Evolutionary conservation across 225 moss, liverwort and hornwort species (phyloP).

Genomic region (Physcomitrium patens): DNA sequence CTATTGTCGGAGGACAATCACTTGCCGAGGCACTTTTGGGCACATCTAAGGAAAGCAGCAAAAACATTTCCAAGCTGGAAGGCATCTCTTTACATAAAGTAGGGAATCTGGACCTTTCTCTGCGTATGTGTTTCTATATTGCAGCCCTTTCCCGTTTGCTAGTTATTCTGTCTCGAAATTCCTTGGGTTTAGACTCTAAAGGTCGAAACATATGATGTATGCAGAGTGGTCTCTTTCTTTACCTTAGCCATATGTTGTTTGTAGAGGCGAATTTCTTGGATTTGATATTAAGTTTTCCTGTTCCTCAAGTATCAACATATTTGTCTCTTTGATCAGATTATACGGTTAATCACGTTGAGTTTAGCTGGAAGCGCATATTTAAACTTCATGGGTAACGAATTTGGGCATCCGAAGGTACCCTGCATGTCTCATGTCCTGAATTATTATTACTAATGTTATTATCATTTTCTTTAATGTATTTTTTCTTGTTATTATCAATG

Average conservation of each 20-base stretch:
- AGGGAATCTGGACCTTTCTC: conserved; percentile 4
- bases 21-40: conserved; percentile 81
- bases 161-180: not conserved
- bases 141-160: not conserved
- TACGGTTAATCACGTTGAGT: conserved; percentile 82
- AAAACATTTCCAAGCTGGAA: conserved; percentile 49
- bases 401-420: conserved; percentile 94
- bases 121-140: not conserved
- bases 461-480: no score
- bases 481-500: no score
- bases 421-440: conserved; percentile 18
- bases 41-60: conserved; percentile 31
- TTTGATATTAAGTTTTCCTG: not conserved
- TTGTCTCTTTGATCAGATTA: conserved; percentile 73
- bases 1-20: conserved; percentile 79
- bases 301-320: conserved; percentile 5
- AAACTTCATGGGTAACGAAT: conserved; percentile 96
- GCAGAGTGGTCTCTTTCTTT: conserved; percentile 17
- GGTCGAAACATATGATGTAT: conserved; percentile 9
- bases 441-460: not conserved
- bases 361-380: conserved; percentile 89
- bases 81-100: conserved; percentile 83
- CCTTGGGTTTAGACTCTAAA: conserved; percentile 1
- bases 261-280: conserved; percentile 15
- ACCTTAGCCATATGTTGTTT: conserved; percentile 15